Base-by-base conservation (phyloP, 1,284 basidiomycete species). In the Moesziomyces globuligerus region DNA sequence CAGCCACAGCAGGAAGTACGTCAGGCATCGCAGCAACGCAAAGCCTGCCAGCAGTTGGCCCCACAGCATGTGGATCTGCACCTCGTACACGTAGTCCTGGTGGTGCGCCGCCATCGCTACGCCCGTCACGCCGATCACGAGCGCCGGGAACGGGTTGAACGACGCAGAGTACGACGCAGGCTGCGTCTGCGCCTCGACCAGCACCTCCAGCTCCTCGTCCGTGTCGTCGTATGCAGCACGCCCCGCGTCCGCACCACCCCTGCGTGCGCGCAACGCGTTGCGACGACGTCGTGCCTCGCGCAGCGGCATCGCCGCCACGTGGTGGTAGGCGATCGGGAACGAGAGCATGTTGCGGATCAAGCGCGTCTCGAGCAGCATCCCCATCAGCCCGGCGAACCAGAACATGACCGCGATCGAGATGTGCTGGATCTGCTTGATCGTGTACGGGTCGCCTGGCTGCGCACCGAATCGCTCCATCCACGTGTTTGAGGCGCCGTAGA, bases 391-490 rank as follows among this genome's bases (percentile, higher is more conserved):
- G 10, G 91, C 93, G 76, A 94, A 95, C 89, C 92, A 96, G 84
- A 95, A 97, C 93, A 94, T 95, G 75, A 89, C 82, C 9, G 94
- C 94, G 65, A 98, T 97, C 55, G 90, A 89, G 69, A 96, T 95
- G 82, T 98, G 95, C 82, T 98, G 93, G 20, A 97, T 88, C 82
- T 97, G 89, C 84, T 95, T 96, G 46, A 94, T 91, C 1, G 91
- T 91, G 83, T 88, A 96, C 3, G 94, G 92, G 78, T 91, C 89
- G 18, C 91, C 92, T 0, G 90, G 83, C 20, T 87, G 83, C 0
- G 90, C 90, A 8, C 93, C 94, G 74, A 96, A 92, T 4, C 82
- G 88, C 83, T 98, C 94, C 91, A 98, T 93, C 93, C 93, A 98
- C 8, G 91, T 94, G 82, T 98, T 96, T 41, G 91, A 91, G 40